These are phyloP conservation scores for Debaryomyces subglobosus DNA, from an alignment of 1,139 yeast species.

Conservation along the genomic window DNA sequence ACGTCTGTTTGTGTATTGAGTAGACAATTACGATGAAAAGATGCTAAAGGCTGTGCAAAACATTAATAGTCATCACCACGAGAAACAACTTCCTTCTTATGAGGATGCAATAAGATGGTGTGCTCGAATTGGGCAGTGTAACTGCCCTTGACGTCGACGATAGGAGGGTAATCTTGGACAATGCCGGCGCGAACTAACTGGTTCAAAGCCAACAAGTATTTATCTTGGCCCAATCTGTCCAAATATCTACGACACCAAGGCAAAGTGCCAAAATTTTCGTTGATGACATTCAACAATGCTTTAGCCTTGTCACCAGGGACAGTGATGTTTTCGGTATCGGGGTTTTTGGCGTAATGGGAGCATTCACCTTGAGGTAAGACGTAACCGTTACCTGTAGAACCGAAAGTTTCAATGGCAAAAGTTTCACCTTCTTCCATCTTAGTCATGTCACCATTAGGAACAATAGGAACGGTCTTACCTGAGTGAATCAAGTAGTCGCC, in stretches of 20 bases:
- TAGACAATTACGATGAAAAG: not conserved
- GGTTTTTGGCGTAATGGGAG: slow-evolving; percentile 82
- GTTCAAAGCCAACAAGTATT: slow-evolving; percentile 86
- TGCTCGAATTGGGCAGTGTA: slow-evolving; percentile 98
- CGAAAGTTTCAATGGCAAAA: slow-evolving; percentile 97
- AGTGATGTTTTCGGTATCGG: slow-evolving; percentile 43
- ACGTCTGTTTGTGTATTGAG: not conserved
- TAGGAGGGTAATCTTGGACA: slow-evolving; percentile 96
- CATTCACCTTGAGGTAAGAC: slow-evolving; percentile 89
- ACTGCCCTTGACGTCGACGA: slow-evolving; percentile 78
- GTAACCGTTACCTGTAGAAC: slow-evolving; percentile 93
- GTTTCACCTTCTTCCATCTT: slow-evolving; percentile 99
- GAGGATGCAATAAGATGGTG: slow-evolving; percentile 87
- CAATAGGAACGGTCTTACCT: slow-evolving; percentile 95
- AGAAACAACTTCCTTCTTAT: slow-evolving; percentile 90
- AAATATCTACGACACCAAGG: slow-evolving; percentile 97
- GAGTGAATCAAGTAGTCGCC: slow-evolving; percentile 84
- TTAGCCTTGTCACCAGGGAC: slow-evolving; percentile 70
- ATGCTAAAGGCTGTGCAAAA: not conserved
- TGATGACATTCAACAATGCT: slow-evolving; percentile 65
- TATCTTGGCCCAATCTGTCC: slow-evolving; percentile 90
- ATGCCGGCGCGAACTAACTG: slow-evolving; percentile 83
- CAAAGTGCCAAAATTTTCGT: slow-evolving; percentile 84
- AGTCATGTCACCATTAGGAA: slow-evolving; percentile 87
- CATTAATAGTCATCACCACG: slow-evolving; percentile 86